Percentiles rank a stretch among this genome's conserved stretches.
Conservation (phyloP, 306 rosid genomes). For the Trifolium repens region DNA sequence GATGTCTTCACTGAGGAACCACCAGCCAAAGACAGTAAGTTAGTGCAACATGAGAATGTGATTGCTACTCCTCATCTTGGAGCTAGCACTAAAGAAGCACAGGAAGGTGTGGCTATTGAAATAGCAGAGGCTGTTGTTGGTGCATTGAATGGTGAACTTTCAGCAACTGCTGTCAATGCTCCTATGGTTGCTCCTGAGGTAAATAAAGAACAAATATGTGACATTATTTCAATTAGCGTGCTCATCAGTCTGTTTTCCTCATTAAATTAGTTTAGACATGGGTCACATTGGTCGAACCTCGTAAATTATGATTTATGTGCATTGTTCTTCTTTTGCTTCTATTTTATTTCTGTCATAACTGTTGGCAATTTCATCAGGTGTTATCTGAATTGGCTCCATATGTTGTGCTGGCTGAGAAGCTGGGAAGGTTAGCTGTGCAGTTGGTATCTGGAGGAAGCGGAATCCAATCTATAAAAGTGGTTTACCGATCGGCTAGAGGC, state of each 20-base stretch:
- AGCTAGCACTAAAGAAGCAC: constrained; percentile 98
- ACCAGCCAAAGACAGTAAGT: constrained; percentile 75
- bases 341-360: background rate
- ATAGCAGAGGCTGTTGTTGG: constrained; percentile 98
- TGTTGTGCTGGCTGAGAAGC: constrained; percentile 76
- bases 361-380: constrained; percentile 54
- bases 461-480: constrained; percentile 63
- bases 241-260: background rate
- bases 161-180: constrained; percentile 97
- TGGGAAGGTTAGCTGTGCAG: constrained; percentile 79
- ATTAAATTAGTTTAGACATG: background rate
- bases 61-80: constrained; percentile 92
- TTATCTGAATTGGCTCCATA: constrained; percentile 79
- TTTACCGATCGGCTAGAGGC: constrained; percentile 63
- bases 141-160: constrained; percentile 85
- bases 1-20: constrained; percentile 92
- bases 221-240: background rate
- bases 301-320: background rate
- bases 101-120: constrained; percentile 98
- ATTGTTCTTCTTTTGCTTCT: background rate
- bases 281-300: background rate
- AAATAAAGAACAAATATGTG: constrained; percentile 31
- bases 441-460: constrained; percentile 79
- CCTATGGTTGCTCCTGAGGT: constrained; percentile 99
- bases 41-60: constrained; percentile 82